A percentile compares a stretch with the other conserved stretches of the same genome.
These are phyloP conservation scores for Verticillium nonalfalfae DNA, from an alignment of 2,329 filamentous ascomycete genomes.

Conservation along the genomic window DNA sequence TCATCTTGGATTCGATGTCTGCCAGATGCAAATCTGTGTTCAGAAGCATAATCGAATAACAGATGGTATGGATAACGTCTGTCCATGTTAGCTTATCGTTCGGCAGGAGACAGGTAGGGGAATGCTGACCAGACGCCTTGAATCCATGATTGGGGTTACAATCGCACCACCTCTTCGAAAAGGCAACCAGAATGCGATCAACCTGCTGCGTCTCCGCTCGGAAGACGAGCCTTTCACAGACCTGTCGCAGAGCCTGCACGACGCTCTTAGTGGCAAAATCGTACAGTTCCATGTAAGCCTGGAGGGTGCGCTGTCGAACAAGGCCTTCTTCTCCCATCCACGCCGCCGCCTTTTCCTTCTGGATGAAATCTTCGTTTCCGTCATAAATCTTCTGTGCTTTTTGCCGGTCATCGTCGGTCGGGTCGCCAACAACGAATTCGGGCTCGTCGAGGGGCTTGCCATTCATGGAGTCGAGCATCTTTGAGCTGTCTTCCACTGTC, in stretches of 20 bases:
- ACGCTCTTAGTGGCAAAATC: constrained; percentile 81
- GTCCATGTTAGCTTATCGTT: not conserved
- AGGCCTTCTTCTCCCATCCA: constrained; percentile 77
- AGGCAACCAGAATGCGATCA: constrained; percentile 84
- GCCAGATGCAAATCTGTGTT: constrained; percentile 95
- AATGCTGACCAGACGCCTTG: constrained; percentile 67
- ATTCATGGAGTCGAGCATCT: constrained; percentile 23
- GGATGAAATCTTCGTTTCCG: constrained; percentile 74
- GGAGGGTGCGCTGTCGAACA: constrained; percentile 50
- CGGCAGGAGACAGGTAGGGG: not conserved
- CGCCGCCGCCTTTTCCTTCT: constrained; percentile 72
- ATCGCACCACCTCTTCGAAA: constrained; percentile 85
- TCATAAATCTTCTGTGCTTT: constrained; percentile 80
- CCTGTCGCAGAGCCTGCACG: constrained; percentile 66
- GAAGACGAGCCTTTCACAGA: constrained; percentile 77
- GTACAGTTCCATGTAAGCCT: constrained; percentile 88
- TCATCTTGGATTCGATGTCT: constrained; percentile 97
- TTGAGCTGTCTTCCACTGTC: constrained; percentile 34
- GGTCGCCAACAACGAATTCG: constrained; percentile 50
- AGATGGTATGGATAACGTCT: constrained; percentile 96
- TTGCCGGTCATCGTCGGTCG: constrained; percentile 63
- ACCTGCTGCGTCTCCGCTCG: constrained; percentile 95
- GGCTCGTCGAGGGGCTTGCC: constrained; percentile 49
- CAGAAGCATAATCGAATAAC: constrained; percentile 89
- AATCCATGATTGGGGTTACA: constrained; percentile 93